These are phyloP conservation scores for Arbutus unedo DNA, from an alignment of 148 eudicot genomes.

Conservation along the genomic window DNA sequence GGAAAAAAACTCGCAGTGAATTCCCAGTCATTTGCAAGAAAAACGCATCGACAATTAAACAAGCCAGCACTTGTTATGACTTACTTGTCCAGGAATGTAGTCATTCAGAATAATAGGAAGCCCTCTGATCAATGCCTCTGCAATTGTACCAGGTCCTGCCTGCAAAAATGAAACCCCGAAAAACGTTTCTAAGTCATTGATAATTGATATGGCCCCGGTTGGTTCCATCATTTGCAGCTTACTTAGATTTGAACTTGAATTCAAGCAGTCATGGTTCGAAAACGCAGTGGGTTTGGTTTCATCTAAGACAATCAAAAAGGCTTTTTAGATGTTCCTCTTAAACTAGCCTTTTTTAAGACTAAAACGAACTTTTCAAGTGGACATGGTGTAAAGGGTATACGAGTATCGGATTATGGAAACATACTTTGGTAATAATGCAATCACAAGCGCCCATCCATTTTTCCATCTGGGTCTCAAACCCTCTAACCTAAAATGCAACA, in stretches of 20 bases:
- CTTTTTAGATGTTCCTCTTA: background rate
- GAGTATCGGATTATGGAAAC: background rate
- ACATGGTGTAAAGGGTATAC: background rate
- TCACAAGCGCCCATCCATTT: constrained; percentile 99
- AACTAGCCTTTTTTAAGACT: background rate
- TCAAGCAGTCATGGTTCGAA: background rate
- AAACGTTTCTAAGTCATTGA: background rate
- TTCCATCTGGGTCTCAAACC: constrained; percentile 91
- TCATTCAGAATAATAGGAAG: constrained; percentile 96
- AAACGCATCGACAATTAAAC: background rate
- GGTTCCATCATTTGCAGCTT: background rate
- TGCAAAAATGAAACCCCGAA: constrained; percentile 21
- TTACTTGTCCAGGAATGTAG: constrained; percentile 96
- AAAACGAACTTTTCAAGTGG: background rate
- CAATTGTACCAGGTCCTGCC: constrained; percentile 99
- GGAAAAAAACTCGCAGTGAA: background rate
- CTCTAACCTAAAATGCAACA: constrained; percentile 51
- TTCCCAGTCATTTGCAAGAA: background rate
- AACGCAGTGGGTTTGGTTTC: background rate
- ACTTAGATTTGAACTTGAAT: background rate
- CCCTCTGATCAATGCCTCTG: constrained; percentile 93
- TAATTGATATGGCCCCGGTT: background rate
- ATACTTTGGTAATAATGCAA: constrained; percentile 91
- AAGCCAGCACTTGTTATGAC: constrained; percentile 15
- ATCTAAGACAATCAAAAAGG: background rate